Evolutionary conservation across 2,329 filamentous ascomycete genomes (phyloP), one percentile per base, ranked within the genome.

Genomic region (Sphaceloma murrayae): DNA sequence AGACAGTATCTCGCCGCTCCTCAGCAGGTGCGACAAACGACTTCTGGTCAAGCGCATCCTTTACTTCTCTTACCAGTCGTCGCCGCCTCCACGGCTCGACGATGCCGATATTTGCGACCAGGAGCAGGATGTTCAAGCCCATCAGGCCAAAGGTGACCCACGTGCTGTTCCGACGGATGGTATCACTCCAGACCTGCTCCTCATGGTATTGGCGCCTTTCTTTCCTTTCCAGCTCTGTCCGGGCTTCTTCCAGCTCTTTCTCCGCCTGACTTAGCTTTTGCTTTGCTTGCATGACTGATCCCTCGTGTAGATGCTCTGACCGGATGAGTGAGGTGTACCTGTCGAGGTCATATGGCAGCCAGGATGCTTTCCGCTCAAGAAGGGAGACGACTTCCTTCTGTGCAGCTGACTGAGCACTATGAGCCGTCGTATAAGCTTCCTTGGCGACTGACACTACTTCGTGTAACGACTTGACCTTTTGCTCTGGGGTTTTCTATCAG

Each of bases 141-240:
- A 98, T 98, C 49, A 98, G 68, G 0, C 89, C 91, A 79, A 93
- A 96, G 0, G 91, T 98, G 26, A 93, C 89, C 91, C 91, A 98
- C 0, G 91, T 98, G 61, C 84, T 91, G 72, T 94, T 94, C 52
- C 91, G 74, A 26, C 91, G 75, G 59, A 98, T 98, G 55, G 94
- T 89, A 62, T 98, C 91, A 58, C 85, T 94, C 91, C 91, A 98
- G 46, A 98, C 93, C 67, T 98, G 91, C 68, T 98, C 91, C 66
- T 98, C 91, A 62, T 98, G 91, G 64, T 98, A 98, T 49, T 93
- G 78, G 49, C 83, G 83, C 42, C 95, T 69, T 54, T 96, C 95
- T 40, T 81, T 79, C 49, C 82, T 79, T 59, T 83, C 89, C 44
- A 98, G 68, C 55, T 80, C 75, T 43, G 79, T 76, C 45, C 80